Conservation (phyloP, 441 rosid genomes). For the Brassica balearica region DNA sequence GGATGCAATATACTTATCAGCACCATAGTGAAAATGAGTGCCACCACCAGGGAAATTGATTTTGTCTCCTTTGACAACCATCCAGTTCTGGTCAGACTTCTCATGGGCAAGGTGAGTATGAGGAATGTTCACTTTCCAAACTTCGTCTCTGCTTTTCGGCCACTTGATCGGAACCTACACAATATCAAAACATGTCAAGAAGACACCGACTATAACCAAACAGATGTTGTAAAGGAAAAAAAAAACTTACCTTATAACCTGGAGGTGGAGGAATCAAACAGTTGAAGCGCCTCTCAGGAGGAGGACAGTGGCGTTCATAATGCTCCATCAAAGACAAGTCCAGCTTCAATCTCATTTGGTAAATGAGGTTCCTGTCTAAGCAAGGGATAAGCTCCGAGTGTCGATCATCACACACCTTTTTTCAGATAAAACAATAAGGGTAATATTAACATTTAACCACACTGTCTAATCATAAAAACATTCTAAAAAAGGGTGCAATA, state of each 20-base stretch:
- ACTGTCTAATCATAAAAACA: background rate
- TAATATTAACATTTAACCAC: background rate
- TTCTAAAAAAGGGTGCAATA: background rate
- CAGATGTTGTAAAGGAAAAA: slow-evolving; percentile 19
- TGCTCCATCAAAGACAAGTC: slow-evolving; percentile 98
- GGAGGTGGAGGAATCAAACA: slow-evolving; percentile 99
- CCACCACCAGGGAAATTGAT: slow-evolving; percentile 98
- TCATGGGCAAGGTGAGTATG: slow-evolving; percentile 98
- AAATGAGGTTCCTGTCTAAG: slow-evolving; percentile 86
- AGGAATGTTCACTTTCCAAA: slow-evolving; percentile 98
- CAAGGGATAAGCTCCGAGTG: slow-evolving; percentile 98
- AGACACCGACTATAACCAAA: background rate
- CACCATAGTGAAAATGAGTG: slow-evolving; percentile 99
- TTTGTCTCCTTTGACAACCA: slow-evolving; percentile 96
- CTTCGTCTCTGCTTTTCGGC: slow-evolving; percentile 99
- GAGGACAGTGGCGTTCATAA: slow-evolving; percentile 97
- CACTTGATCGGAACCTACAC: slow-evolving; percentile 92
- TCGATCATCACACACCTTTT: slow-evolving; percentile 87
- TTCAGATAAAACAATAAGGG: no score
- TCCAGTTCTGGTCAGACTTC: slow-evolving; percentile 99
- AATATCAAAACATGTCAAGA: slow-evolving; percentile 19
- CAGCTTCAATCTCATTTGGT: slow-evolving; percentile 93
- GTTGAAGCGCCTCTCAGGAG: slow-evolving; percentile 87
- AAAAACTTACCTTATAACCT: slow-evolving; percentile 74
- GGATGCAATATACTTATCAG: slow-evolving; percentile 93